Percentiles rank a stretch among this genome's conserved stretches.
phyloP scores from a whole-genome alignment of 2,329 filamentous ascomycete species.

The Chaetomium olivaceum region DNA sequence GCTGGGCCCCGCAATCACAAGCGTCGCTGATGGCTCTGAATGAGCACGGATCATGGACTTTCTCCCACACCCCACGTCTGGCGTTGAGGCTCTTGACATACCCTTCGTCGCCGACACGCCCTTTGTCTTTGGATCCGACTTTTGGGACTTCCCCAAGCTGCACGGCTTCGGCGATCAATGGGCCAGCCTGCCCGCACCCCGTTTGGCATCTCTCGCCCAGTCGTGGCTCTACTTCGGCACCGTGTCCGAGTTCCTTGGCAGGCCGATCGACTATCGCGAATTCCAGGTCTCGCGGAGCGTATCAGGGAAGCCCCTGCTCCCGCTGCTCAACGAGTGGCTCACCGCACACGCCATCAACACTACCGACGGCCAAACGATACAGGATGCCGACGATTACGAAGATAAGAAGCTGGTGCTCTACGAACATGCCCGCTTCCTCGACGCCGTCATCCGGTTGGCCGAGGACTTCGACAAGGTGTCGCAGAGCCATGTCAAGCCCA shows the following conservation, averaged over 20 bases:
- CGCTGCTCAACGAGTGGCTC: constrained; percentile 29
- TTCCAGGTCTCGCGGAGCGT: constrained; percentile 28
- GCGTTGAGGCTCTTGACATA: constrained; percentile 30
- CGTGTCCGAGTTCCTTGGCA: constrained; percentile 31
- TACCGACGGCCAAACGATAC: background rate
- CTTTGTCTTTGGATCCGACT: constrained; percentile 28
- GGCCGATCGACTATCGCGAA: constrained; percentile 27
- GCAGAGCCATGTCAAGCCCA: constrained; percentile 28
- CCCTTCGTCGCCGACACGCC: constrained; percentile 32
- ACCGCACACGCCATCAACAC: constrained; percentile 10
- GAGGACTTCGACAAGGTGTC: constrained; percentile 31
- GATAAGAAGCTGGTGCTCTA: constrained; percentile 21
- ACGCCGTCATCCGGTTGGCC: constrained; percentile 28
- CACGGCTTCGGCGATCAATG: constrained; percentile 32
- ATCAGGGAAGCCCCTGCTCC: constrained; percentile 24
- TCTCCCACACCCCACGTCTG: constrained; percentile 29
- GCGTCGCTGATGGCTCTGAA: constrained; percentile 20
- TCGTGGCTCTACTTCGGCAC: constrained; percentile 32
- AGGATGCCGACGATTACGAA: constrained; percentile 9
- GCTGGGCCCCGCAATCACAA: constrained; percentile 24
- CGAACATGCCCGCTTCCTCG: constrained; percentile 27
- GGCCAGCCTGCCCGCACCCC: constrained; percentile 28
- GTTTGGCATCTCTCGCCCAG: constrained; percentile 30
- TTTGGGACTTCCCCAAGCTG: constrained; percentile 31
- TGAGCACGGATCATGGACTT: constrained; percentile 29